These are phyloP conservation scores for Candida yuanshanica DNA, from an alignment of 805 yeast species.

Conservation along the genomic window DNA sequence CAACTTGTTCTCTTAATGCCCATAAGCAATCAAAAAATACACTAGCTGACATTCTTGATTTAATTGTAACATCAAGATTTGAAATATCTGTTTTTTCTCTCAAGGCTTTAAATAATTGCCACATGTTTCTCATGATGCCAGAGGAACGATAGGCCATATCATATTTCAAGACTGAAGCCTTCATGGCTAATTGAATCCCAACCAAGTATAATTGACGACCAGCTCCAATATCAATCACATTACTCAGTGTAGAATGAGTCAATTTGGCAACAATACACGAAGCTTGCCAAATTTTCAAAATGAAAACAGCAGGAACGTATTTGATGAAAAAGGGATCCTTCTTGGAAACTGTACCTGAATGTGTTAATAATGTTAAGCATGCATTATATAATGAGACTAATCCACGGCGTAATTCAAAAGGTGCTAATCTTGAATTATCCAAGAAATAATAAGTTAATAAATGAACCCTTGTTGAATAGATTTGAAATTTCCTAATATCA, in stretches of 20 bases:
- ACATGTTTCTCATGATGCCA: constrained; percentile 89
- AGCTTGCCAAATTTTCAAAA: constrained; percentile 87
- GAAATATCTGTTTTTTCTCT: constrained; percentile 40
- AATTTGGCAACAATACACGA: constrained; percentile 78
- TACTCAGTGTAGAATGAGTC: constrained; percentile 66
- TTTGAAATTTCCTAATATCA: constrained; percentile 61
- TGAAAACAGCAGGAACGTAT: constrained; percentile 79
- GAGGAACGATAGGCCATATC: constrained; percentile 91
- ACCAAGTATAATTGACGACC: constrained; percentile 66
- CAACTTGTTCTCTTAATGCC: constrained; percentile 79
- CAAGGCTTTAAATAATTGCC: constrained; percentile 77
- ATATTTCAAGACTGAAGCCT: constrained; percentile 82
- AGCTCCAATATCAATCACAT: constrained; percentile 58
- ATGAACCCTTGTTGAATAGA: constrained; percentile 75
- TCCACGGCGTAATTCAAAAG: constrained; percentile 64
- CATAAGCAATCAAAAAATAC: constrained; percentile 89
- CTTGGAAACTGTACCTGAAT: constrained; percentile 55
- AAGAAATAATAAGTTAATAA: constrained; percentile 75
- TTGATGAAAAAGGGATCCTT: constrained; percentile 58
- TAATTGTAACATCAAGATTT: constrained; percentile 47
- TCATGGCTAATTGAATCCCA: constrained; percentile 63
- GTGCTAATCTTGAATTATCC: constrained; percentile 38
- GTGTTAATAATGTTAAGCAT: constrained; percentile 63
- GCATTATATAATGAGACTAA: constrained; percentile 75
- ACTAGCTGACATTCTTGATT: constrained; percentile 87